These are phyloP conservation scores for Tolypocladium tundrense DNA, from an alignment of 2,329 filamentous ascomycete genomes.

Conservation along the genomic window DNA sequence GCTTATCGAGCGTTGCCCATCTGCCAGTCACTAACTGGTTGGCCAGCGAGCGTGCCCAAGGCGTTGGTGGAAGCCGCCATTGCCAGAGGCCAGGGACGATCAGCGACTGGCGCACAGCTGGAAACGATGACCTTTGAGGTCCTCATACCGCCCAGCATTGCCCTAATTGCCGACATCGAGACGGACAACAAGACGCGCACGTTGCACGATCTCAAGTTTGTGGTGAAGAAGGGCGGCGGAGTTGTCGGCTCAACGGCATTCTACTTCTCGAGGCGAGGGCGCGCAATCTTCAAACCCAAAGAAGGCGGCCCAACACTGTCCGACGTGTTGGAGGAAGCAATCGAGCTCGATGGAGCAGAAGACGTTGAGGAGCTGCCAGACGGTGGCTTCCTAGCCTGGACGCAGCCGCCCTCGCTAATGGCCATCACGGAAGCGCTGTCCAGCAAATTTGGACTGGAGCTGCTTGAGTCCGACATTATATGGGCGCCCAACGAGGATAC, in stretches of 20 bases:
- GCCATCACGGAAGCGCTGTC: constrained; percentile 39
- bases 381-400: constrained; percentile 56
- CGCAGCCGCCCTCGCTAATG: constrained; percentile 21
- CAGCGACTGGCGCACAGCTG: constrained; percentile 62
- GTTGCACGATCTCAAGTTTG: constrained; percentile 59
- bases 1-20: not conserved
- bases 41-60: constrained; percentile 65
- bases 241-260: constrained; percentile 66
- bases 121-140: constrained; percentile 71
- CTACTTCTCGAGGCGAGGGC: constrained; percentile 74
- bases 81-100: constrained; percentile 78
- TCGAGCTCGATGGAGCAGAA: constrained; percentile 69
- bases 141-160: constrained; percentile 66
- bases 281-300: constrained; percentile 54
- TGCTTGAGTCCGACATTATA: constrained; percentile 69
- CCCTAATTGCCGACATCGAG: constrained; percentile 74
- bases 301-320: constrained; percentile 48
- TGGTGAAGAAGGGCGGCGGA: constrained; percentile 64
- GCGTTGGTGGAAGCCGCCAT: constrained; percentile 75
- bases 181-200: constrained; percentile 71
- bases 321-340: constrained; percentile 67
- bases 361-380: constrained; percentile 60
- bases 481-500: constrained; percentile 80
- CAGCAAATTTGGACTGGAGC: constrained; percentile 51
- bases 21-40: not conserved